Evolutionary conservation across 768 basidiomycete species (phyloP), one percentile per base, ranked within the genome.

Genomic region (Rhodosporidiobolus sp.): DNA sequence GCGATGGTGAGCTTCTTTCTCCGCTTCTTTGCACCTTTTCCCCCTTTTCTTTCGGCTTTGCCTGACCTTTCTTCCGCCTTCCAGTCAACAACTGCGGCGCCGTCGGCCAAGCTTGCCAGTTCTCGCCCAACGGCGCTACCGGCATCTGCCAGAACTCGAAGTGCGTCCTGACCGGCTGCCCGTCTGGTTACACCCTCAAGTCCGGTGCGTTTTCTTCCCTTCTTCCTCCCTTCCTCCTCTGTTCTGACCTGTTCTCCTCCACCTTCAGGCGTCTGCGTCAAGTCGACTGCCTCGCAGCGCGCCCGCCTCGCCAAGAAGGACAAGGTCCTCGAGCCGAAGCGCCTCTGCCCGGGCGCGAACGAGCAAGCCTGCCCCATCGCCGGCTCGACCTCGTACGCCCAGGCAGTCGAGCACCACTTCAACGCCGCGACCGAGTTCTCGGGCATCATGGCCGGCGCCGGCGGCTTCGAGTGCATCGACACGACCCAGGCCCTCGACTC

Each of bases 401-500:
- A 57, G 30, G 68, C 73, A 24, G 60, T 74, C 55, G 53, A 60
- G 28, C 68, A 69, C 56, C 73, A 74, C 61, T 69, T 66, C 64
- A 65, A 63, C 32, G 58, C 64, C 24, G 55, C 38, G 28, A 48
- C 46, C 55, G 68, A 70, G 30, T 67, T 74, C 61, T 66, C 68
- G 32, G 61, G 64, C 32, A 34, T 66, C 67, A 56, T 69, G 57
- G 34, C 45, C 46, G 67, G 69, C 48, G 48, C 53, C 4, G 70
- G 74, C 17, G 74, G 74, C 17, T 75, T 58, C 61, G 70, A 72
- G 63, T 79, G 84, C 79, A 77, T 91, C 63, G 89, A 92, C 81
- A 85, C 85, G 49, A 76, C 80, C 11, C 82, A 81, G 55, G 88
- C 90, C 70, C 84, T 91, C 54, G 84, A 86, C 70, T 87, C 87